Conservation (phyloP, 2,329 filamentous ascomycete species). For the Albifimbria verrucaria region DNA sequence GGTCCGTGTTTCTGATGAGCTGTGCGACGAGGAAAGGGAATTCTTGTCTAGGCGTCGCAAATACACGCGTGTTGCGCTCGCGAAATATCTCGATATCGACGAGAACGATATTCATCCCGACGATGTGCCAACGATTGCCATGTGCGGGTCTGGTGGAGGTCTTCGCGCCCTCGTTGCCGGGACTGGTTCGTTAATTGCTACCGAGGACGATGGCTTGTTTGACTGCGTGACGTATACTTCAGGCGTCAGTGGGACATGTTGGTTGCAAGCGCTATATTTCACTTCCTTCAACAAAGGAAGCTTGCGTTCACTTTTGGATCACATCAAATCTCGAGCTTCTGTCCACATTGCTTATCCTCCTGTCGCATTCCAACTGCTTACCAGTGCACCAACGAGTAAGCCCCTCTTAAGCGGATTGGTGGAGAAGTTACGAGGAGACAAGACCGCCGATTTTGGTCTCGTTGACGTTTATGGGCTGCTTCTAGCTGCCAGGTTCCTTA, state of each 20-base stretch:
- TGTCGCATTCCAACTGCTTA: constrained; percentile 73
- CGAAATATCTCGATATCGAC: constrained; percentile 74
- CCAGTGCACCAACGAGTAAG: constrained; percentile 90
- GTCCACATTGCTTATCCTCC: constrained; percentile 93
- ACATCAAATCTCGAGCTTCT: constrained; percentile 79
- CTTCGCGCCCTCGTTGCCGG: constrained; percentile 87
- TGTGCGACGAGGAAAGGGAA: constrained; percentile 79
- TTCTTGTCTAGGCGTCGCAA: constrained; percentile 68
- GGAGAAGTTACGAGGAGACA: constrained; percentile 81
- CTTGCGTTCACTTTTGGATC: constrained; percentile 70
- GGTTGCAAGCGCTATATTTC: constrained; percentile 86
- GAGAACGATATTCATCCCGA: constrained; percentile 85
- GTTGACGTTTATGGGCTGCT: constrained; percentile 92
- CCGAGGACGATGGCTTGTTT: constrained; percentile 83
- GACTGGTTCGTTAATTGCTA: constrained; percentile 79
- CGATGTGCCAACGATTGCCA: constrained; percentile 88
- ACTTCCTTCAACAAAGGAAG: constrained; percentile 65
- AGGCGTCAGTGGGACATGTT: constrained; percentile 93
- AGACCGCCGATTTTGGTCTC: constrained; percentile 72
- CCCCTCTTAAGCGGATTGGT: constrained; percentile 83
- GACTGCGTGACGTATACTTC: constrained; percentile 94
- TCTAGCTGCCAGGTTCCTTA: constrained; percentile 77
- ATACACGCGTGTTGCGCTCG: constrained; percentile 69
- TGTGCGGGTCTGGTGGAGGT: constrained; percentile 92
- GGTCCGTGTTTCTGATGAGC: constrained; percentile 75